Conservation (phyloP, 257 asterid species). For the Sherardia arvensis region DNA sequence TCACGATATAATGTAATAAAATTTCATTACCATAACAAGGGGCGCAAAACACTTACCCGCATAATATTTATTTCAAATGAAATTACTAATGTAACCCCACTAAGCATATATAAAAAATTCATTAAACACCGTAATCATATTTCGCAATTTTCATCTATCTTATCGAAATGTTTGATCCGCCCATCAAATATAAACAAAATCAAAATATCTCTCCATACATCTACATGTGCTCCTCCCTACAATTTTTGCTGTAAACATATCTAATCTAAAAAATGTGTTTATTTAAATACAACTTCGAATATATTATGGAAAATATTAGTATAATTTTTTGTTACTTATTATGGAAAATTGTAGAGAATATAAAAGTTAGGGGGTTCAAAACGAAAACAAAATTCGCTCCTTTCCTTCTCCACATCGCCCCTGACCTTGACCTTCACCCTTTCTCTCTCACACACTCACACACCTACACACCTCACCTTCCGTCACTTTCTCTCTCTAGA, state of each 20-base stretch:
- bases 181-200: too few relatives aligned
- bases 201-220: too few relatives aligned
- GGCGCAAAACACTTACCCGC: background rate
- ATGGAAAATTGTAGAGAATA: too few relatives aligned
- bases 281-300: too few relatives aligned
- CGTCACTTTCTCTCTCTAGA: conserved; percentile 1
- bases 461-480: conserved; percentile 1
- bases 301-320: too few relatives aligned
- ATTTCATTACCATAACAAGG: background rate
- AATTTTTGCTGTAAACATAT: too few relatives aligned
- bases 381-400: background rate
- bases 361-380: background rate
- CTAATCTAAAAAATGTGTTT: too few relatives aligned
- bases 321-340: too few relatives aligned
- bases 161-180: background rate
- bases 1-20: background rate
- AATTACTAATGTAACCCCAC: background rate
- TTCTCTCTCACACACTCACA: background rate
- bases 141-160: too few relatives aligned
- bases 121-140: background rate
- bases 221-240: too few relatives aligned
- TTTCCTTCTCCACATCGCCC: background rate
- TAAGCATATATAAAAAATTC: too few relatives aligned
- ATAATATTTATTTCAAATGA: background rate
- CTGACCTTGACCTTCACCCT: background rate